phyloP scores from a whole-genome alignment of 176 grass and related monocot species.

The Triticum urartu region DNA sequence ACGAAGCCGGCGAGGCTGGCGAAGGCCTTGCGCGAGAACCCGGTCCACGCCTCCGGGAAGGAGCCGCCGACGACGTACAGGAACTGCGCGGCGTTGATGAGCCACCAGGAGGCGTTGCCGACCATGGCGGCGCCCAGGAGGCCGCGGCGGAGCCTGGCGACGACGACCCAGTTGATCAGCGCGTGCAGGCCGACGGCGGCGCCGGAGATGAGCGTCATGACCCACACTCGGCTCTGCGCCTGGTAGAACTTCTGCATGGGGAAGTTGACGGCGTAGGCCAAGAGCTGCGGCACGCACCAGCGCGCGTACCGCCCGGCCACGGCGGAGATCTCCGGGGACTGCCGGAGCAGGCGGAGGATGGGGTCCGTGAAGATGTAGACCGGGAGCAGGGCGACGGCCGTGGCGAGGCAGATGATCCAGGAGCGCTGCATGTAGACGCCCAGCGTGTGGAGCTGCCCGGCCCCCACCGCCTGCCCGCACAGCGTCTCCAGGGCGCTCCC shows the following conservation, averaged over 20 bases:
- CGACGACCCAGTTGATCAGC: conserved; percentile 53
- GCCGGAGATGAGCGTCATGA: conserved; percentile 44
- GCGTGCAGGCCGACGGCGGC: conserved; percentile 34
- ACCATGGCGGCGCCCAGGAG: conserved; percentile 52
- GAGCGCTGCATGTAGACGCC: conserved; percentile 76
- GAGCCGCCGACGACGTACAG: conserved; percentile 50
- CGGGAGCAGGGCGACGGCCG: conserved; percentile 39
- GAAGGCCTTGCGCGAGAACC: conserved; percentile 58
- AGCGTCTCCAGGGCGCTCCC: conserved; percentile 82
- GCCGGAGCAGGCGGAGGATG: conserved; percentile 42
- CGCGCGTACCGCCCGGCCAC: conserved; percentile 44
- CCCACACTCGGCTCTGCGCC: conserved; percentile 69
- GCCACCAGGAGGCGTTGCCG: conserved; percentile 57
- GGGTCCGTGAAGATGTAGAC: conserved; percentile 56
- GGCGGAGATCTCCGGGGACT: conserved; percentile 41
- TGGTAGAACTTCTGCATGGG: conserved; percentile 81
- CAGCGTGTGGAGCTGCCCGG: conserved; percentile 56
- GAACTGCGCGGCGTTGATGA: conserved; percentile 49
- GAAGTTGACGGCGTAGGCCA: conserved; percentile 65
- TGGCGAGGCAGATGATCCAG: conserved; percentile 63
- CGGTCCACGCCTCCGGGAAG: conserved; percentile 61
- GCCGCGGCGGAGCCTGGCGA: conserved; percentile 41
- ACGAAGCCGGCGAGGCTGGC: conserved; percentile 46
- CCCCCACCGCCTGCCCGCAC: conserved; percentile 70
- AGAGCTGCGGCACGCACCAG: conserved; percentile 54